A percentile compares a stretch with the other conserved stretches of the same genome.
Evolutionary conservation across 805 yeast genomes (phyloP).

Genomic region (Candida krabiensis): DNA sequence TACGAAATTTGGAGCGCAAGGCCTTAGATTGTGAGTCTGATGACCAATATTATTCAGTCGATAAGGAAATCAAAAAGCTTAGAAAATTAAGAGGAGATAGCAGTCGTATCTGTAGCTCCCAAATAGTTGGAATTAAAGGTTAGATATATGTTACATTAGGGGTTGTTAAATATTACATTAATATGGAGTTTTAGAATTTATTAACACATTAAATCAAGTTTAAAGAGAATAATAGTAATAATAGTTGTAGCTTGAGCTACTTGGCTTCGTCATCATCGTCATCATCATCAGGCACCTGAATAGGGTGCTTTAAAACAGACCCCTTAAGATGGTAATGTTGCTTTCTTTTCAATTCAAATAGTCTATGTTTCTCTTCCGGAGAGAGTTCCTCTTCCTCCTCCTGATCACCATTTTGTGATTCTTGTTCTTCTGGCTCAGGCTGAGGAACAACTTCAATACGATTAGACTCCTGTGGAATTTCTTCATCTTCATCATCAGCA

Average conservation of each 20-base stretch:
- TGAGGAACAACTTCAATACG: constrained; percentile 20
- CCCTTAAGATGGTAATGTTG: constrained; percentile 70
- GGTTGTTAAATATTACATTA: not conserved
- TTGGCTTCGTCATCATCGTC: constrained; percentile 24
- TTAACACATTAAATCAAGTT: no score
- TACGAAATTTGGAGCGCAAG: constrained; percentile 17
- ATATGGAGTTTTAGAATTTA: not conserved
- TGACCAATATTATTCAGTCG: constrained; percentile 15
- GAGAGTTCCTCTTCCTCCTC: constrained; percentile 39
- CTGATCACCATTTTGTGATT: constrained; percentile 36
- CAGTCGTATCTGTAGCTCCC: constrained; percentile 4
- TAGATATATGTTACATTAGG: not conserved
- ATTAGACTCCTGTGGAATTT: constrained; percentile 8
- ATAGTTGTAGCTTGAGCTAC: no score
- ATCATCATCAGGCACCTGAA: constrained; percentile 35
- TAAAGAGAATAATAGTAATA: no score
- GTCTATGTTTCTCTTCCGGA: constrained; percentile 61
- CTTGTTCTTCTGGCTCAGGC: constrained; percentile 28
- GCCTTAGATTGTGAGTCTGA: constrained; percentile 18
- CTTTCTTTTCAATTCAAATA: constrained; percentile 78
- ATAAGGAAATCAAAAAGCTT: constrained; percentile 17
- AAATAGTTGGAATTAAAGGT: constrained; percentile 15
- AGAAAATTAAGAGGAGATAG: constrained; percentile 11
- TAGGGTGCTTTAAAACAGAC: constrained; percentile 44
- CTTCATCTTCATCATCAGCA: constrained; percentile 19